phyloP scores from a whole-genome alignment of 805 yeast genomes.

The Metschnikowia henanensis region DNA sequence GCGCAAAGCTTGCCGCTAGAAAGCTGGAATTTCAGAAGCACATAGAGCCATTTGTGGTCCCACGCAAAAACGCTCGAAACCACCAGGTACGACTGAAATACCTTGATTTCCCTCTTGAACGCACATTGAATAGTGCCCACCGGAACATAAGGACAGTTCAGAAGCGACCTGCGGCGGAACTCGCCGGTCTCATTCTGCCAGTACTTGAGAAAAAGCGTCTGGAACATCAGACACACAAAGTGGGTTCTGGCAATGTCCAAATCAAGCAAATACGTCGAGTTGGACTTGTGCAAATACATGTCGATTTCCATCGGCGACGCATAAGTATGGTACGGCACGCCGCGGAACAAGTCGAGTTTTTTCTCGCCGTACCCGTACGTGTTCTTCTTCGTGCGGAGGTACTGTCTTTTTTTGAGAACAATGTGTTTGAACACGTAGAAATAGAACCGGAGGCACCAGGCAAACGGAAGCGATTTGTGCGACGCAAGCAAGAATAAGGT shows the following conservation, averaged over 20 bases:
- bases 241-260: constrained; percentile 77
- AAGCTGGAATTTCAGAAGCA: constrained; percentile 55
- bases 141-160: constrained; percentile 63
- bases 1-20: constrained; percentile 43
- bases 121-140: constrained; percentile 69
- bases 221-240: constrained; percentile 56
- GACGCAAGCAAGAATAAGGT: constrained; percentile 37
- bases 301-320: constrained; percentile 83
- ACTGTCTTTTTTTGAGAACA: constrained; percentile 32
- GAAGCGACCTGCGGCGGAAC: constrained; percentile 25
- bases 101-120: constrained; percentile 71
- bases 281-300: constrained; percentile 82
- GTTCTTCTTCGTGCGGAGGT: constrained; percentile 25
- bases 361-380: constrained; percentile 32
- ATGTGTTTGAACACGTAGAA: constrained; percentile 42
- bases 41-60: constrained; percentile 86
- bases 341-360: constrained; percentile 40
- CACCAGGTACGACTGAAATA: constrained; percentile 59
- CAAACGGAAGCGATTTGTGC: constrained; percentile 67
- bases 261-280: constrained; percentile 81
- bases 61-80: constrained; percentile 68
- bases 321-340: constrained; percentile 46
- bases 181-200: constrained; percentile 39
- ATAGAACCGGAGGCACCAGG: constrained; percentile 65
- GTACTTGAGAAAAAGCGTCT: constrained; percentile 50